phyloP scores from a whole-genome alignment of 1,284 basidiomycete species.

The Caloboletus firmus region DNA sequence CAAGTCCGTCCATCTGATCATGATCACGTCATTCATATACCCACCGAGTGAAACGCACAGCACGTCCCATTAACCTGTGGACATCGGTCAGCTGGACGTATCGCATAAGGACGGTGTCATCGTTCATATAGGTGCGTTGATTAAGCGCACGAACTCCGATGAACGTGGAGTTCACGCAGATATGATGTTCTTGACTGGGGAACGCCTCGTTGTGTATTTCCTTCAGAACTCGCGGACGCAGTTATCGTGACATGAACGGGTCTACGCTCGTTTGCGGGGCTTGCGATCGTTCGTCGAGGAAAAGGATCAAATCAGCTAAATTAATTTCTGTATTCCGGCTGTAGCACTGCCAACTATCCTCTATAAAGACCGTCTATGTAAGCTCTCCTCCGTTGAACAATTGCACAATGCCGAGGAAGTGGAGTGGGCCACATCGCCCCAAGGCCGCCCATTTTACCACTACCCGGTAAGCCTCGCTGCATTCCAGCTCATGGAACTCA shows the following conservation, averaged over 20 bases:
- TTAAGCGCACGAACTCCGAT: slow-evolving; percentile 25
- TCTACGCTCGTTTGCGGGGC: neutral
- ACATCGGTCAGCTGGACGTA: slow-evolving; percentile 22
- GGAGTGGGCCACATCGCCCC: slow-evolving; percentile 26
- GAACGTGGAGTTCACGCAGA: slow-evolving; percentile 6
- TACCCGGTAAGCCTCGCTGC: slow-evolving; percentile 12
- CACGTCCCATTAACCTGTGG: slow-evolving; percentile 13
- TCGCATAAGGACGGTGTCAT: slow-evolving; percentile 21
- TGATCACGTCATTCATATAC: slow-evolving; percentile 36
- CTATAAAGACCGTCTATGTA: slow-evolving; percentile 12
- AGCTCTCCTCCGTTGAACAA: slow-evolving; percentile 9
- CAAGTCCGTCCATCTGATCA: slow-evolving; percentile 26
- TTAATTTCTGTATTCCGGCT: slow-evolving; percentile 17
- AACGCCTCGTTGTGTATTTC: slow-evolving; percentile 14
- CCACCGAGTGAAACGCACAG: slow-evolving; percentile 19
- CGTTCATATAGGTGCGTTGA: slow-evolving; percentile 22
- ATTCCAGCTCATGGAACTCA: slow-evolving; percentile 22
- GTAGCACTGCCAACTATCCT: slow-evolving; percentile 12
- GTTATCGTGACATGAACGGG: slow-evolving; percentile 5
- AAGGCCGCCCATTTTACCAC: slow-evolving; percentile 21
- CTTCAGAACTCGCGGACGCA: slow-evolving; percentile 1
- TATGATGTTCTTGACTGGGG: slow-evolving; percentile 8
- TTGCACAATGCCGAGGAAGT: slow-evolving; percentile 21
- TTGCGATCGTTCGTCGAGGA: slow-evolving; percentile 14
- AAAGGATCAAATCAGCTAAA: slow-evolving; percentile 6